Conservation (phyloP, 2,329 filamentous ascomycete species). For the Emmonsiellopsis sp. region DNA sequence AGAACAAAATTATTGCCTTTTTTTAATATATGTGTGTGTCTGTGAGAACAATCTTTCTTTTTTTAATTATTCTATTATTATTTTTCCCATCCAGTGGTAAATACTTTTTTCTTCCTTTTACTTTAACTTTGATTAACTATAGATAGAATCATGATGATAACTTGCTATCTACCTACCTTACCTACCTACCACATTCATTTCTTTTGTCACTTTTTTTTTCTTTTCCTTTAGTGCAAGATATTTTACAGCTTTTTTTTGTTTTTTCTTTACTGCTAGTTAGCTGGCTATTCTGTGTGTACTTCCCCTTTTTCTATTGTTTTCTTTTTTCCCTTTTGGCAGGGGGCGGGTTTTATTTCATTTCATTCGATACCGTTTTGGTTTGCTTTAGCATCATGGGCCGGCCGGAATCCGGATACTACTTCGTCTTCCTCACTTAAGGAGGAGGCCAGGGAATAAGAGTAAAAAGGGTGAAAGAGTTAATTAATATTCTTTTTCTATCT, state of each 20-base stretch:
- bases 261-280: background rate
- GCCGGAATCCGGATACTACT: too few species aligned
- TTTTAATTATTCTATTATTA: background rate
- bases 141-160: background rate
- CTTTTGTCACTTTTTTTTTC: constrained; percentile 23
- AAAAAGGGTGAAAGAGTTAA: too few species aligned
- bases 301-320: background rate
- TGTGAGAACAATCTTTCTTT: background rate
- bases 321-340: background rate
- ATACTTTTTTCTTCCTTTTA: background rate
- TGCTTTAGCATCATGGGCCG: too few species aligned
- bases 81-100: background rate
- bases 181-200: background rate
- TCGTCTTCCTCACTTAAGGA: too few species aligned
- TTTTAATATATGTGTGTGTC: background rate
- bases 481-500: too few species aligned
- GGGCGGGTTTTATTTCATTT: background rate
- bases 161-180: background rate
- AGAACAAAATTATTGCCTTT: background rate
- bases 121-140: background rate
- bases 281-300: background rate
- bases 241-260: background rate
- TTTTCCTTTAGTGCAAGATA: background rate
- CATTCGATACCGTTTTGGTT: background rate
- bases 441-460: too few species aligned